A percentile compares a stretch with the other conserved stretches of the same genome.
phyloP scores from a whole-genome alignment of 192 early-diverging fungal genomes.

The Helicostylum pulchrum region DNA sequence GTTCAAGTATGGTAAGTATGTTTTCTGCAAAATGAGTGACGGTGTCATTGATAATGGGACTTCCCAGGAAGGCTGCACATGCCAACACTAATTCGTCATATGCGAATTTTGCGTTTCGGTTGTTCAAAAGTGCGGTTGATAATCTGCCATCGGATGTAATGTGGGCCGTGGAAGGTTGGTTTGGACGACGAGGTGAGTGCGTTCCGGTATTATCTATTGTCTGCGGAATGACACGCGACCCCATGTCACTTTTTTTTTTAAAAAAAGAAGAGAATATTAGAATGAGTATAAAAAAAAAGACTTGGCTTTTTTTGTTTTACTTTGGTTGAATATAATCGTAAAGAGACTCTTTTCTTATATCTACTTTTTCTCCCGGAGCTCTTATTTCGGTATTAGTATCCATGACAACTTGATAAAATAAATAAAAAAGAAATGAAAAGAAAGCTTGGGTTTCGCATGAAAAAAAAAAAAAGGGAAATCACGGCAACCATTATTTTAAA shows the following conservation, averaged over 20 bases:
- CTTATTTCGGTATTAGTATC: slow-evolving; percentile 2
- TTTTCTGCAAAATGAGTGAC: slow-evolving; percentile 4
- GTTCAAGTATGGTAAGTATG: background rate
- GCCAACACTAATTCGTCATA: slow-evolving; percentile 4
- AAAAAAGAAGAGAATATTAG: background rate
- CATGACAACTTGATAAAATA: no score
- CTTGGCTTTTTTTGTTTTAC: background rate
- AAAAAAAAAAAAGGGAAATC: no score
- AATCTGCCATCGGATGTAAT: background rate
- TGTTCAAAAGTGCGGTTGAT: background rate
- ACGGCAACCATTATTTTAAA: no score
- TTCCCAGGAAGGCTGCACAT: background rate
- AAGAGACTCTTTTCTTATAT: slow-evolving; percentile 1
- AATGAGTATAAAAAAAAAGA: background rate
- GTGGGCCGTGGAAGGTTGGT: slow-evolving; percentile 2
- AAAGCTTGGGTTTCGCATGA: no score
- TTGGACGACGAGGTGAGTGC: background rate
- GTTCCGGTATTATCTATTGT: no score
- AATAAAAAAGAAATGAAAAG: no score
- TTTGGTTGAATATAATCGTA: slow-evolving; percentile 7
- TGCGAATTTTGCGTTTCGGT: background rate
- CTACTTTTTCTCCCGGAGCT: slow-evolving; percentile 14
- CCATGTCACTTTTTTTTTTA: background rate
- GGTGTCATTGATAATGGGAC: background rate
- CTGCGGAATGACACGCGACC: background rate